A percentile compares a stretch with the other conserved stretches of the same genome.
Evolutionary conservation across 1,284 basidiomycete genomes (phyloP).

Genomic region (Puccinia polysora): DNA sequence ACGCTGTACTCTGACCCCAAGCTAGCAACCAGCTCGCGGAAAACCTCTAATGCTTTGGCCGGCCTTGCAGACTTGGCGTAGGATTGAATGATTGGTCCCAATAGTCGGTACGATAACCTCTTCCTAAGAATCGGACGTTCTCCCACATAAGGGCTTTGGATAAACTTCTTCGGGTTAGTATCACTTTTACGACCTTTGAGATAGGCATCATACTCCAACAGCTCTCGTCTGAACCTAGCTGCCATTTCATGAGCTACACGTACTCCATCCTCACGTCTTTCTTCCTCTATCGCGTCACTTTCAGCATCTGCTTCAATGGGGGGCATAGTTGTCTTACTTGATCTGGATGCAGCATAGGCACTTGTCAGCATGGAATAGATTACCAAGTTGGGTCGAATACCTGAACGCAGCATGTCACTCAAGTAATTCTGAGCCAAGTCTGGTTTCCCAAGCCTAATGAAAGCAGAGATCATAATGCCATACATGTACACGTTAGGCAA

Average conservation of each 20-base stretch:
- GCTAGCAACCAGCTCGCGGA: constrained; percentile 59
- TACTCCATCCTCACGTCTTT: constrained; percentile 45
- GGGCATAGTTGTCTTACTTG: neutral
- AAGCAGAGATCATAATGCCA: constrained; percentile 79
- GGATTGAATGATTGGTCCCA: constrained; percentile 63
- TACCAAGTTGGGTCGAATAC: constrained; percentile 66
- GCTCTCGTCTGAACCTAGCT: constrained; percentile 44
- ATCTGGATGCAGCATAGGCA: constrained; percentile 56
- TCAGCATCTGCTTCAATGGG: constrained; percentile 57
- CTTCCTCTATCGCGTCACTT: constrained; percentile 44
- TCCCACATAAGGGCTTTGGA: constrained; percentile 51
- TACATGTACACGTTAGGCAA: constrained; percentile 60
- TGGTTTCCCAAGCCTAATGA: constrained; percentile 62
- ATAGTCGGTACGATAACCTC: constrained; percentile 54
- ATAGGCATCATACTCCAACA: constrained; percentile 57
- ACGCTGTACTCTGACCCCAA: constrained; percentile 16
- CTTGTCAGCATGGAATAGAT: constrained; percentile 69
- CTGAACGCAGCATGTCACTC: constrained; percentile 67
- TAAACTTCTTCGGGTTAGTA: constrained; percentile 52
- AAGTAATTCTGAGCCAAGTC: constrained; percentile 65
- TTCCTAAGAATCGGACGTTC: constrained; percentile 46
- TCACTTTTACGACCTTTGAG: constrained; percentile 56
- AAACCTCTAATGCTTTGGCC: constrained; percentile 62
- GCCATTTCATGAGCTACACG: constrained; percentile 50
- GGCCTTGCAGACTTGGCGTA: constrained; percentile 59